Percentiles rank a stretch among this genome's conserved stretches.
Evolutionary conservation across 768 basidiomycete genomes (phyloP).

Genomic region (Mycena maculata): DNA sequence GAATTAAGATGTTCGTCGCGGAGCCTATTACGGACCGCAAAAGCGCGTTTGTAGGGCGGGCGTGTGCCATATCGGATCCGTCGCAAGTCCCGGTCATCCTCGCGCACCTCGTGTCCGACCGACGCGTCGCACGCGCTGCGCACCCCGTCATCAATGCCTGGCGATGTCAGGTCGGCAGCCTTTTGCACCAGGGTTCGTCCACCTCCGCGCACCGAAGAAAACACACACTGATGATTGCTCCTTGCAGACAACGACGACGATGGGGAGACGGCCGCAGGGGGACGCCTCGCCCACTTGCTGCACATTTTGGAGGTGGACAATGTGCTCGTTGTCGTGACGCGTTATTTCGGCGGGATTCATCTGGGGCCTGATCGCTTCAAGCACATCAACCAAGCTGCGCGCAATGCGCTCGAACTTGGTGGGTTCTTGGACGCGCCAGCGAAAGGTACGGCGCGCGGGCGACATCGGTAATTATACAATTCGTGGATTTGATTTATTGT

Average conservation of each 20-base stretch:
- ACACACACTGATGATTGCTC: neutral
- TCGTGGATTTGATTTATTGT: conserved; percentile 13
- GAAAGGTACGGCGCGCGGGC: conserved; percentile 19
- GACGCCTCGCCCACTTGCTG: conserved; percentile 88
- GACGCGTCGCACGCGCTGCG: conserved; percentile 77
- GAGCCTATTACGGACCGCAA: conserved; percentile 90
- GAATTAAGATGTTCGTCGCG: conserved; percentile 73
- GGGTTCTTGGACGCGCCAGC: conserved; percentile 77
- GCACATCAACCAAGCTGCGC: conserved; percentile 95
- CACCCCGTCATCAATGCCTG: conserved; percentile 88
- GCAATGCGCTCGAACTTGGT: conserved; percentile 88
- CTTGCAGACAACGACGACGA: conserved; percentile 91
- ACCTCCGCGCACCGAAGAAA: neutral
- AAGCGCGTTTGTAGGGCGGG: conserved; percentile 87
- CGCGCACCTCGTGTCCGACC: conserved; percentile 74
- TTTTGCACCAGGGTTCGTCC: conserved; percentile 77
- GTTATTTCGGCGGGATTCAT: conserved; percentile 93
- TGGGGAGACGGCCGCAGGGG: conserved; percentile 93
- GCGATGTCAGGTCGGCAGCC: conserved; percentile 74
- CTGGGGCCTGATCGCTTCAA: conserved; percentile 91
- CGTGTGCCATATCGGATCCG: conserved; percentile 82
- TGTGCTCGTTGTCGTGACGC: conserved; percentile 91
- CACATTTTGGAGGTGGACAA: conserved; percentile 88
- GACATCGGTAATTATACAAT: conserved; percentile 18
- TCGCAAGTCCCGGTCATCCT: conserved; percentile 81